These are phyloP conservation scores for Neurospora cerealis DNA, from an alignment of 495 filamentous ascomycete genomes.

Conservation along the genomic window DNA sequence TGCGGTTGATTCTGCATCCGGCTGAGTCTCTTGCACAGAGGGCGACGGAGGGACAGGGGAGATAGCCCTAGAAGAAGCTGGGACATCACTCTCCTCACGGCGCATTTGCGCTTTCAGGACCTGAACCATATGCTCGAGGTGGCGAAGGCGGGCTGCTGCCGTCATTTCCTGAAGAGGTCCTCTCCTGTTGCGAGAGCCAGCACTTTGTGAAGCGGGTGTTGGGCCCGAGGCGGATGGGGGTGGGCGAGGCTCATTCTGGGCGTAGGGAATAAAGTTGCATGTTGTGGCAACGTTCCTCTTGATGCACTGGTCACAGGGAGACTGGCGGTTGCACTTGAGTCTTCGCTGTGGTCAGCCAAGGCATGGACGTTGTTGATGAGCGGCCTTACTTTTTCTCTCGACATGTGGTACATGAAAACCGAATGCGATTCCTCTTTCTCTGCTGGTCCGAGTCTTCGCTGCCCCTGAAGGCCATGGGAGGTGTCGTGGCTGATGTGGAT, in stretches of 20 bases:
- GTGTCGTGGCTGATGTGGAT: neutral
- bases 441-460: slow-evolving; percentile 5
- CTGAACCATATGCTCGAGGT: slow-evolving; percentile 42
- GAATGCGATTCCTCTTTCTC: slow-evolving; percentile 42
- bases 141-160: slow-evolving; percentile 26
- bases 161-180: neutral
- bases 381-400: slow-evolving; percentile 38
- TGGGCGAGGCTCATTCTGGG: neutral
- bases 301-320: slow-evolving; percentile 41
- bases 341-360: slow-evolving; percentile 14
- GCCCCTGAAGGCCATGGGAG: neutral
- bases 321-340: slow-evolving; percentile 42
- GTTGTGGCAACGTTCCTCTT: slow-evolving; percentile 33
- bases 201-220: slow-evolving; percentile 28
- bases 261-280: slow-evolving; percentile 33
- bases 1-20: neutral
- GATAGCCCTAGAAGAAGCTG: neutral
- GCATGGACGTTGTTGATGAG: neutral
- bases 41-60: neutral
- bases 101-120: slow-evolving; percentile 29
- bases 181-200: slow-evolving; percentile 22
- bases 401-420: slow-evolving; percentile 45
- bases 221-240: slow-evolving; percentile 24
- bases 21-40: neutral
- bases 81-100: neutral